A percentile compares a stretch with the other conserved stretches of the same genome.
phyloP scores from a whole-genome alignment of 2,329 filamentous ascomycete genomes.

The Gnomoniopsis sp. region DNA sequence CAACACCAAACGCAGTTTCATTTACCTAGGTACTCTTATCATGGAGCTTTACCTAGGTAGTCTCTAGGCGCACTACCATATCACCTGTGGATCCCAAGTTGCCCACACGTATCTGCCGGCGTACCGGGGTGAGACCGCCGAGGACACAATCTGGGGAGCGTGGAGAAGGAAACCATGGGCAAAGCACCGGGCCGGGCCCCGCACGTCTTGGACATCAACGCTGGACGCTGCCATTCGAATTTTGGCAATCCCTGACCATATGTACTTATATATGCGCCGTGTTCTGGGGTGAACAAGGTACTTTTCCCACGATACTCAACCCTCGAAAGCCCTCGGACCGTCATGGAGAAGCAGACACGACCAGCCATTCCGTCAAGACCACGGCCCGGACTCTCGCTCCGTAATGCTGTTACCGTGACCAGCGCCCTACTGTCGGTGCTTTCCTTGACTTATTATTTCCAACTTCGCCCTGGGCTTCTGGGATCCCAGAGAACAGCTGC shows the following conservation, averaged over 20 bases:
- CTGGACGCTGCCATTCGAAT: no score
- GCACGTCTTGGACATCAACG: neutral
- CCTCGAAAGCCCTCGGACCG: neutral
- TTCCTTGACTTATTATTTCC: neutral
- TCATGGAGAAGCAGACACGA: slow-evolving; percentile 10
- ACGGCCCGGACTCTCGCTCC: neutral
- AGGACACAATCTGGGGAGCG: no score
- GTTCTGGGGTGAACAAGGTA: no score
- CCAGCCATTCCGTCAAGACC: neutral
- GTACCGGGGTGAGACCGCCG: no score
- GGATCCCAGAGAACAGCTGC: slow-evolving; percentile 30
- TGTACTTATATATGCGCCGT: neutral
- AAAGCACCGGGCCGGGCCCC: neutral
- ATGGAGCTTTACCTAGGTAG: no score
- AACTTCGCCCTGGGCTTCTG: neutral
- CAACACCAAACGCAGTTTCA: no score
- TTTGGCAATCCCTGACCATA: neutral
- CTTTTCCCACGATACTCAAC: neutral
- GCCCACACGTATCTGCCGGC: no score
- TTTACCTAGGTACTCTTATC: no score
- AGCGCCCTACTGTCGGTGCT: neutral
- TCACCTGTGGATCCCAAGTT: no score
- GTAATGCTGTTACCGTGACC: neutral
- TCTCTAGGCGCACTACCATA: no score
- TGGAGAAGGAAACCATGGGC: no score